Evolutionary conservation across 2,329 filamentous ascomycete species (phyloP).

Genomic region (Venturiaceae sp.): DNA sequence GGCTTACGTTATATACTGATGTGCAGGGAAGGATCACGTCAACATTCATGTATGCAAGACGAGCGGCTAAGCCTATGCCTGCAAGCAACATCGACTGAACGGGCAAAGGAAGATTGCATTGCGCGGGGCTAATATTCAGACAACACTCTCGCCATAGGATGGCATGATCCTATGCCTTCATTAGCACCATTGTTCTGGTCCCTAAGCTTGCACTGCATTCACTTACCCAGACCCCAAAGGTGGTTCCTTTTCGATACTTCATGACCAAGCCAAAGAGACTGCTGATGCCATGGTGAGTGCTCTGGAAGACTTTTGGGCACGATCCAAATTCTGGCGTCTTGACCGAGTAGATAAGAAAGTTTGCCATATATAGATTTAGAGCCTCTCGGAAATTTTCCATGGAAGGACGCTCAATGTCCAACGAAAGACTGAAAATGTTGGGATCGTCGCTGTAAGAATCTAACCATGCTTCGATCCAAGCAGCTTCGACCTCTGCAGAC

Average conservation of each 20-base stretch:
- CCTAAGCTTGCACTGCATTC: too few species aligned
- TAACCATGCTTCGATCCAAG: constrained; percentile 40
- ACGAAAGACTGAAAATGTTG: constrained; percentile 19
- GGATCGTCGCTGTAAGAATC: constrained; percentile 28
- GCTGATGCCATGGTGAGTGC: constrained; percentile 46
- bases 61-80: constrained; percentile 13
- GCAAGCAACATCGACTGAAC: constrained; percentile 15
- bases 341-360: constrained; percentile 41
- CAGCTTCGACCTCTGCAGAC: constrained; percentile 32
- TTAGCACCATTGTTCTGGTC: too few species aligned
- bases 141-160: constrained; percentile 43
- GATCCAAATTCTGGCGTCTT: constrained; percentile 32
- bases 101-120: constrained; percentile 12
- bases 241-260: constrained; percentile 44
- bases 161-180: too few species aligned
- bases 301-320: constrained; percentile 44
- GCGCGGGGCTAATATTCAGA: constrained; percentile 10
- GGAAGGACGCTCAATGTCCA: constrained; percentile 23
- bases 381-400: constrained; percentile 22
- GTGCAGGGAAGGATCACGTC: constrained; percentile 48
- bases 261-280: constrained; percentile 46
- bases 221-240: constrained; percentile 47
- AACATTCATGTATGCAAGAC: constrained; percentile 29
- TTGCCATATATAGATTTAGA: constrained; percentile 23
- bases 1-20: constrained; percentile 49